phyloP scores from a whole-genome alignment of 2,329 filamentous ascomycete genomes.

The Pseudogymnoascus sp. region DNA sequence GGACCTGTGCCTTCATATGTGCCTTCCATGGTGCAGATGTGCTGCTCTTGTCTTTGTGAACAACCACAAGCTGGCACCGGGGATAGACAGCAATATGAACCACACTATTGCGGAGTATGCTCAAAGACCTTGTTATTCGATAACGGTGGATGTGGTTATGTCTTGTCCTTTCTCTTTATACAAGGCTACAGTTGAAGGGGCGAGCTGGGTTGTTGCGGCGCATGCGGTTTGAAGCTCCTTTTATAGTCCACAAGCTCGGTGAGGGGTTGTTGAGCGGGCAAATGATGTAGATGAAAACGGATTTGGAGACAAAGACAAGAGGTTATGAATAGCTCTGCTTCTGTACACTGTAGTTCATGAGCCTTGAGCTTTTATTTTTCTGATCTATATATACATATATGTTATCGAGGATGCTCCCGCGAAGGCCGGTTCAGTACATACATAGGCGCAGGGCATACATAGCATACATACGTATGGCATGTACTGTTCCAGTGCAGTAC shows the following conservation, averaged over 20 bases:
- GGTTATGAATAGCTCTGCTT: not conserved
- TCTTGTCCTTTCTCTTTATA: not conserved
- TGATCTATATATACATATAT: slow-evolving; percentile 3
- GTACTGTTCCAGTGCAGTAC: not conserved
- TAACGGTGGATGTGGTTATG: not conserved
- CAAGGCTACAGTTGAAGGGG: not conserved
- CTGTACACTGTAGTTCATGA: not conserved
- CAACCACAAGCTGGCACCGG: not conserved
- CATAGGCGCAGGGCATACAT: not conserved
- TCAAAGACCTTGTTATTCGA: not conserved
- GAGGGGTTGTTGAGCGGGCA: not conserved
- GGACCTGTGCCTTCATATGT: slow-evolving; percentile 9
- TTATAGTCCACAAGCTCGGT: not conserved
- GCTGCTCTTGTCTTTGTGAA: slow-evolving; percentile 1
- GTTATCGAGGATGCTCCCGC: not conserved
- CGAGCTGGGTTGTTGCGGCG: not conserved
- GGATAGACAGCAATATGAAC: not conserved
- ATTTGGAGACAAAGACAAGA: not conserved
- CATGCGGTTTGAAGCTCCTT: not conserved
- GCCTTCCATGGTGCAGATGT: not conserved
- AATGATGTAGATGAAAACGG: not conserved
- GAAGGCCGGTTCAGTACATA: not conserved
- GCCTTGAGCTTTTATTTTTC: not conserved
- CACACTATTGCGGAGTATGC: not conserved
- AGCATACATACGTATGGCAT: not conserved